These are phyloP conservation scores for Cercospora berteroae DNA, from an alignment of 2,329 filamentous ascomycete genomes.

Conservation along the genomic window DNA sequence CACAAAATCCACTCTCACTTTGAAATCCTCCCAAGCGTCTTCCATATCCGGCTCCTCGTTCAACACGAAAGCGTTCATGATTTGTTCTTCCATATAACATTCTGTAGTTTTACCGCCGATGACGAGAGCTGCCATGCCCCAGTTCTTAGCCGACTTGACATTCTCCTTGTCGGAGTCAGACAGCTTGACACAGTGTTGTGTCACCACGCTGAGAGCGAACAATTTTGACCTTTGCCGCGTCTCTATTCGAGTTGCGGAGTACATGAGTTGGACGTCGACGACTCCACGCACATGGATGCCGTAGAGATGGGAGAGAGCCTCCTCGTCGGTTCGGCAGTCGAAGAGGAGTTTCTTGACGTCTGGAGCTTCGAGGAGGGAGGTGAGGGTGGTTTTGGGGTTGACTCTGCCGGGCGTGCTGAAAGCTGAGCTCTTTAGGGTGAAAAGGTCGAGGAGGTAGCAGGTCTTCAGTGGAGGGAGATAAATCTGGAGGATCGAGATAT, in stretches of 20 bases:
- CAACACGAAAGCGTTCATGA: neutral
- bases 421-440: slow-evolving; percentile 38
- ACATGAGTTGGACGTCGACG: slow-evolving; percentile 58
- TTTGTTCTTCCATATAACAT: neutral
- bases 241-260: slow-evolving; percentile 43
- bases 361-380: slow-evolving; percentile 47
- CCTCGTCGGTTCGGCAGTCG: slow-evolving; percentile 59
- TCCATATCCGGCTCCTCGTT: neutral
- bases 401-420: slow-evolving; percentile 41
- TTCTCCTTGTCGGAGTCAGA: neutral
- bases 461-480: neutral
- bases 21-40: neutral
- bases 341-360: slow-evolving; percentile 55
- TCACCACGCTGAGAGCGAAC: neutral
- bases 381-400: slow-evolving; percentile 30
- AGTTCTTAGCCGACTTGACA: neutral
- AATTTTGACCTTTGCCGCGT: neutral
- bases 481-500: neutral
- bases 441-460: slow-evolving; percentile 50
- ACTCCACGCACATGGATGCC: slow-evolving; percentile 46
- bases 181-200: neutral
- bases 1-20: neutral
- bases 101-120: neutral
- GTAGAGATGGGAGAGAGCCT: slow-evolving; percentile 45
- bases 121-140: neutral